Base-by-base conservation (phyloP, 345 rosid species). In the Gossypium arboreum region DNA sequence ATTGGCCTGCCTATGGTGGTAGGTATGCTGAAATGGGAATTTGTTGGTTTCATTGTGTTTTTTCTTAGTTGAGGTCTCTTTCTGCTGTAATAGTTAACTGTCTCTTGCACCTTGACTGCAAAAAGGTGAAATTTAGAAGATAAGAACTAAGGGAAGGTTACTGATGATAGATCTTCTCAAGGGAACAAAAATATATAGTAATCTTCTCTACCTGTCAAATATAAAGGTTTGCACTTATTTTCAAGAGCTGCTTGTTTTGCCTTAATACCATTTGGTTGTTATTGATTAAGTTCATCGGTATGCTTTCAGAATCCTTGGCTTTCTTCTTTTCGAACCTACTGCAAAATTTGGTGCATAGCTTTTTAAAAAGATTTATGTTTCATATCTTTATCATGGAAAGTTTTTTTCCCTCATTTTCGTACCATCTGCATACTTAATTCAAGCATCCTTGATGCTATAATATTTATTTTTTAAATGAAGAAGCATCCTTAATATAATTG, bases 31-130 rank as follows among this genome's bases (percentile, higher is more conserved):
- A 61, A 61, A 73, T 58, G 54, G 48, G 17, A 47, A 22, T 22
- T 73, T 73, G 56, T 45, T 60, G 76, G 15, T n/a, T 61, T 73
- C 27, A 61, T 73, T 24, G 76, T 27, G 24, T 13, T 22, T 73
- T 59, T 5, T 20, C 17, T 73, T 50, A 25, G 24, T 60, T 48
- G 59, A 48, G 55, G 48, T 57, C 66, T 44, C 1, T 66, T 63
- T 66, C 66, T 66, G 9, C 29, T 7, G 43, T 45, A 50, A 45
- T 68, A 27, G 8, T 25, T 29, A 25, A 51, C 11, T 22, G 22
- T 15, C 43, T 25, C 58, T 13, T 5, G 8, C 17, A 12, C 47
- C 9, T 29, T 11, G 5, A 44, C 9, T 39, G 12, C 50, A 44
- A 45, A 22, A 22, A 7, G 2, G 17, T 22, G 10, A 66, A 66